phyloP scores from a whole-genome alignment of 305 asterid genomes.

The Solanum aculeatissimum region DNA sequence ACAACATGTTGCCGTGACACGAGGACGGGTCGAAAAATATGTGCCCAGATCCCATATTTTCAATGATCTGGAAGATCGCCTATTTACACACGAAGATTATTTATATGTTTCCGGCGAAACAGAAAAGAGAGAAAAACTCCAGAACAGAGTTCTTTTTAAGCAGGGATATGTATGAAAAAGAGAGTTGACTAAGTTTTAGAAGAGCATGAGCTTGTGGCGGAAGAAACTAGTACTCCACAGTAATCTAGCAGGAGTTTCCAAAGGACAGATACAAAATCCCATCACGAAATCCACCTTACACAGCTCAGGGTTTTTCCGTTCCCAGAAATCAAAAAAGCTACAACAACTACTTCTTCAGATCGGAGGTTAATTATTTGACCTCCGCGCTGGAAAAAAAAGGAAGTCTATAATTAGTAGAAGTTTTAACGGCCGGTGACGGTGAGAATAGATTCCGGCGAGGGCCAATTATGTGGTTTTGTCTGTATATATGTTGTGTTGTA shows the following conservation, averaged over 20 bases:
- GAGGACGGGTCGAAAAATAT: slow-evolving; percentile 63
- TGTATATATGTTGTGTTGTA: background rate
- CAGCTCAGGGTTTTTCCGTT: slow-evolving; percentile 37
- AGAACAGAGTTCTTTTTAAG: background rate
- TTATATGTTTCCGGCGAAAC: background rate
- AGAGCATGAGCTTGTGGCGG: slow-evolving; percentile 96
- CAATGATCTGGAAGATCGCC: slow-evolving; percentile 18
- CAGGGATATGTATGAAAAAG: background rate
- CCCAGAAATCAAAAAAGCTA: background rate
- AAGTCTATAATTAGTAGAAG: background rate
- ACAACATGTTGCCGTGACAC: slow-evolving; percentile 59
- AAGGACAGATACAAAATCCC: slow-evolving; percentile 91
- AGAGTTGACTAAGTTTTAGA: slow-evolving; percentile 18
- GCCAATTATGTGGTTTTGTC: background rate
- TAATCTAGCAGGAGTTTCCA: slow-evolving; percentile 88
- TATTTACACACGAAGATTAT: slow-evolving; percentile 1
- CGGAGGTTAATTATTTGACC: background rate
- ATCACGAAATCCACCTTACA: slow-evolving; percentile 59
- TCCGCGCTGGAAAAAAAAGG: background rate
- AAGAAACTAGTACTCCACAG: slow-evolving; percentile 99
- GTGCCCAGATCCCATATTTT: slow-evolving; percentile 66
- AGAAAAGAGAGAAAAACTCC: background rate
- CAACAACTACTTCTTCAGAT: background rate
- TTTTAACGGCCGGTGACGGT: background rate
- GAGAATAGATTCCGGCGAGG: slow-evolving; percentile 11